A percentile compares a stretch with the other conserved stretches of the same genome.
Evolutionary conservation across 352 stramenopile genomes (phyloP).

Genomic region (Globisporangium sylvaticum): DNA sequence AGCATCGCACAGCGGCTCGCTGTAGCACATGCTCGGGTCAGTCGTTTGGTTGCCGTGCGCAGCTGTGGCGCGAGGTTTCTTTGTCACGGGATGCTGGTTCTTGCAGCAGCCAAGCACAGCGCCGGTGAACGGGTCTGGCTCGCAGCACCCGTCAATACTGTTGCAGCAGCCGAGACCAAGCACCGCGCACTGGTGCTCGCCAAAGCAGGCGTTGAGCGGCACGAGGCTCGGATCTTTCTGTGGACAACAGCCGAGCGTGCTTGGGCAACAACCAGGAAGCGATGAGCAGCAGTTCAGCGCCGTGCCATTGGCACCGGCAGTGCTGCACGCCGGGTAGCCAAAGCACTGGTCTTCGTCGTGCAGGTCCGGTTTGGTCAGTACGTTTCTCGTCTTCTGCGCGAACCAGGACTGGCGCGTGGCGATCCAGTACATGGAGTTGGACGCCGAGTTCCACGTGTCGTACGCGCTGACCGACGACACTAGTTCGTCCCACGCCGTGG

Average conservation of each 20-base stretch:
- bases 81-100: constrained; percentile 39
- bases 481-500: constrained; percentile 60
- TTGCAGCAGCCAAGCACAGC: constrained; percentile 62
- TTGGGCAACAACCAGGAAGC: constrained; percentile 70
- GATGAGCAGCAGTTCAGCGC: constrained; percentile 59
- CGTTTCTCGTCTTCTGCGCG: constrained; percentile 32
- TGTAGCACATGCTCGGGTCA: constrained; percentile 25
- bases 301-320: constrained; percentile 54
- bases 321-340: constrained; percentile 49
- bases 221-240: constrained; percentile 32
- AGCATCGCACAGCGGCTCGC: constrained; percentile 36
- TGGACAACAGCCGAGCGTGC: constrained; percentile 57
- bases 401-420: constrained; percentile 73
- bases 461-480: constrained; percentile 38
- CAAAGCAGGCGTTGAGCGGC: constrained; percentile 58
- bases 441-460: constrained; percentile 74
- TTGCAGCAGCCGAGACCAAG: constrained; percentile 64
- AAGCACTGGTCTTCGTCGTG: constrained; percentile 59
- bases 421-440: constrained; percentile 73
- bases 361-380: constrained; percentile 25
- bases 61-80: constrained; percentile 23
- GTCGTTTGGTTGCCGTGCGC: constrained; percentile 5
- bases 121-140: constrained; percentile 41
- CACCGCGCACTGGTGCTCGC: constrained; percentile 55
- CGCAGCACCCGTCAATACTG: constrained; percentile 65